Evolutionary conservation across 73 alveolate species (phyloP).

Genomic region (Paramecium primaurelia): DNA sequence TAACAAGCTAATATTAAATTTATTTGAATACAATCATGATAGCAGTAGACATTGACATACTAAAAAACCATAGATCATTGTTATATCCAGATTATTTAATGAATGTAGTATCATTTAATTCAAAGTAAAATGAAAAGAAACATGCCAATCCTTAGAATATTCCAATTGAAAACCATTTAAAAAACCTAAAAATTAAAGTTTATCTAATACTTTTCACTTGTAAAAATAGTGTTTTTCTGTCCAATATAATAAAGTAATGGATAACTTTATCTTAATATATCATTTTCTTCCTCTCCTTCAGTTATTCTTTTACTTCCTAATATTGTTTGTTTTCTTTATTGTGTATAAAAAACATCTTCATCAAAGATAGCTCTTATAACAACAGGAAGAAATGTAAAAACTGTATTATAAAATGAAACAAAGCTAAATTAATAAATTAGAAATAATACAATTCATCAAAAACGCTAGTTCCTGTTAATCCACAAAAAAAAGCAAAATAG

Average conservation of each 20-base stretch:
- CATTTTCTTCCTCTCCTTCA: conserved; percentile 4
- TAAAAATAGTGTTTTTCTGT: conserved; percentile 52
- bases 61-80: conserved; percentile 51
- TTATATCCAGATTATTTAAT: conserved; percentile 22
- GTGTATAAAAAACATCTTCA: conserved; percentile 71
- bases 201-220: not conserved
- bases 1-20: conserved; percentile 24
- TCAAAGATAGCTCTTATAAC: conserved; percentile 88
- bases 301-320: conserved; percentile 5
- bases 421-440: conserved; percentile 16
- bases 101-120: not conserved
- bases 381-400: conserved; percentile 95
- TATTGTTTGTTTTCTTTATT: conserved; percentile 8
- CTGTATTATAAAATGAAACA: conserved; percentile 93
- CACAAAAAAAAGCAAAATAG: conserved; percentile 80
- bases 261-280: conserved; percentile 36
- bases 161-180: conserved; percentile 49
- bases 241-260: conserved; percentile 62
- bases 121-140: conserved; percentile 28
- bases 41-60: conserved; percentile 53
- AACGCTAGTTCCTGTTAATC: conserved; percentile 85
- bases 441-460: conserved; percentile 88
- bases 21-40: conserved; percentile 32
- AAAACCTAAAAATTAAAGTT: not conserved
- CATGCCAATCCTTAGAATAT: conserved; percentile 24